Evolutionary conservation across 176 grass and related monocot species (phyloP), one percentile per base, ranked within the genome.

Genomic region (Dactylis glomerata): DNA sequence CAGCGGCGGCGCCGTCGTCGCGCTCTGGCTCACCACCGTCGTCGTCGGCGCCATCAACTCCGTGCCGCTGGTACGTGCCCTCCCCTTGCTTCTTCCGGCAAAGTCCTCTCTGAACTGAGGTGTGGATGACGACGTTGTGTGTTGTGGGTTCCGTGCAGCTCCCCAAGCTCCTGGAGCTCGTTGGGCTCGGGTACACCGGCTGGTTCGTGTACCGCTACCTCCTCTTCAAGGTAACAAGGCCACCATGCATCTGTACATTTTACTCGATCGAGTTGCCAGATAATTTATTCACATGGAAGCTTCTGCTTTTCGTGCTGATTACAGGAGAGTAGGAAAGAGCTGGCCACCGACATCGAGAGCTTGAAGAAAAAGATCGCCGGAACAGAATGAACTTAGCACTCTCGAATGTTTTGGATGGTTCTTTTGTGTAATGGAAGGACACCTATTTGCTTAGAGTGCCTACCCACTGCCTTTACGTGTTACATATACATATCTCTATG

Each of bases 181-280:
- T 99, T 7, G 96, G 96, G 10, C 93, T 99, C 11, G 96, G 96
- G 15, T 99, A 99, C 88, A 96, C 96, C 51, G 96, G 91, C 51
- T 96, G 96, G 96, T 99, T 99, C 76, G 96, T 99, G 3, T 99
- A 99, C 83, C 91, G 96, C 55, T 99, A 99, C 89, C 91, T 99
- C 27, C 96, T 99, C 46, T 99, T 99, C 93, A 99, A 99, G 96
- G 96, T 92, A 92, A 83, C 36, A 40, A 77, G n/a, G n/a, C n/a
- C n/a, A 8, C 47, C 75, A 49, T 77, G 13, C 19, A 8, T 34
- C 3, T 55, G 4, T 36, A 22, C 20, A 6, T 31, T 24, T 42
- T 34, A 19, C 46, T 65, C 38, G 4, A 67, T 19, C 5, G 30
- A 79, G 34, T 41, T 24, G 27, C 8, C 9, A 62, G 44, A 19